Conservation (phyloP, 2,329 filamentous ascomycete genomes). For the Fusarium sp. region DNA sequence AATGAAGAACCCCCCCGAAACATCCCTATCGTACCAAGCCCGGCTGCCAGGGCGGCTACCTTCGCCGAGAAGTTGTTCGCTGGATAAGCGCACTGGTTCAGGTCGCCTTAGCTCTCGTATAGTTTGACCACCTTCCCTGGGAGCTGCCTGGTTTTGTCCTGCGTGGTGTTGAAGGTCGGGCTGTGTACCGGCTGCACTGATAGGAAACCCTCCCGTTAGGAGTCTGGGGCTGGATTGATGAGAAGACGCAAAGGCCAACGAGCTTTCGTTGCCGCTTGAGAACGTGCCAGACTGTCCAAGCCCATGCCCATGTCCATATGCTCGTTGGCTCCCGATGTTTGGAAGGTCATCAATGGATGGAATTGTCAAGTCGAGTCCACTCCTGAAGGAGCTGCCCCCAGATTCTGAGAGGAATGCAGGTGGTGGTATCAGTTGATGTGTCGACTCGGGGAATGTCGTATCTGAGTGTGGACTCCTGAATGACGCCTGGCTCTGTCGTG, state of each 20-base stretch:
- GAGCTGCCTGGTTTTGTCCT: not conserved
- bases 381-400: slow-evolving; percentile 41
- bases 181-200: slow-evolving; percentile 10
- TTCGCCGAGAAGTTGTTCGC: slow-evolving; percentile 33
- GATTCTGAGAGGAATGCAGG: slow-evolving; percentile 42
- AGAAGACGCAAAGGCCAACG: slow-evolving; percentile 46
- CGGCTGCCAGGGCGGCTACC: slow-evolving; percentile 18
- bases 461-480: slow-evolving; percentile 40
- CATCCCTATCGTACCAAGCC: slow-evolving; percentile 41
- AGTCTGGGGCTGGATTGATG: slow-evolving; percentile 42
- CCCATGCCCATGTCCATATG: slow-evolving; percentile 1
- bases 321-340: slow-evolving; percentile 33
- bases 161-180: not conserved
- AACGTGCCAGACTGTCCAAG: slow-evolving; percentile 27
- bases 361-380: slow-evolving; percentile 42
- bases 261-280: slow-evolving; percentile 48
- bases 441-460: slow-evolving; percentile 44
- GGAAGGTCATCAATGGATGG: slow-evolving; percentile 44
- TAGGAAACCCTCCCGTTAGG: slow-evolving; percentile 22
- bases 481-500: slow-evolving; percentile 41
- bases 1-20: slow-evolving; percentile 38
- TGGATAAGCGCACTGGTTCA: slow-evolving; percentile 37
- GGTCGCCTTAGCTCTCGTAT: slow-evolving; percentile 40
- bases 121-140: slow-evolving; percentile 39
- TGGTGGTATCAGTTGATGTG: slow-evolving; percentile 46